These are phyloP conservation scores for Ophiostoma australiae DNA, from an alignment of 2,329 filamentous ascomycete genomes.

Conservation along the genomic window DNA sequence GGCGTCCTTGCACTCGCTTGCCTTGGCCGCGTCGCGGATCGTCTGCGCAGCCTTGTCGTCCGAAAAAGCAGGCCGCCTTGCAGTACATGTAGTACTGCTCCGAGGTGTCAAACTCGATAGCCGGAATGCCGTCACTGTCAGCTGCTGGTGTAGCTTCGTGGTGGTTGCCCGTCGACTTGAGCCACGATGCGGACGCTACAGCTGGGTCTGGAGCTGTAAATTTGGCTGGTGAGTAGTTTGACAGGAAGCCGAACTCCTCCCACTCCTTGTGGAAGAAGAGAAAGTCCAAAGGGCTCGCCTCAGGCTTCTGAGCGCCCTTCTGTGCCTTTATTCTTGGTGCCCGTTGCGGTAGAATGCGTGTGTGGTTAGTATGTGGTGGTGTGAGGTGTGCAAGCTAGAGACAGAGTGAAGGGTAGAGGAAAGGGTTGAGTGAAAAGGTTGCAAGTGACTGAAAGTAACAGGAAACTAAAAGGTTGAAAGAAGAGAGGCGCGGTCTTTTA, in stretches of 20 bases:
- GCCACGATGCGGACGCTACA: neutral
- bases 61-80: neutral
- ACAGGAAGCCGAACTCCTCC: neutral
- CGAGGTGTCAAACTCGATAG: neutral
- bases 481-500: too few relatives aligned
- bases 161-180: neutral
- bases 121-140: neutral
- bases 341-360: neutral
- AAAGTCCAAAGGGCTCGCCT: neutral
- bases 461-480: too few relatives aligned
- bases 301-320: neutral
- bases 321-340: neutral
- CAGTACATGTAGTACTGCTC: constrained; percentile 1
- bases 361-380: neutral
- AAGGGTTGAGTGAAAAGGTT: too few relatives aligned
- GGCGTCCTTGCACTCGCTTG: neutral
- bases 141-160: too few relatives aligned
- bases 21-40: neutral
- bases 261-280: neutral
- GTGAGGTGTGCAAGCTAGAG: too few relatives aligned
- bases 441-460: too few relatives aligned
- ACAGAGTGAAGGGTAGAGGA: too few relatives aligned
- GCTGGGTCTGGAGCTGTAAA: neutral
- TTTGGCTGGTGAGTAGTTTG: neutral
- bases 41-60: neutral